These are phyloP conservation scores for Lathyrus tuberosus DNA, from an alignment of 306 rosid genomes.

Conservation along the genomic window DNA sequence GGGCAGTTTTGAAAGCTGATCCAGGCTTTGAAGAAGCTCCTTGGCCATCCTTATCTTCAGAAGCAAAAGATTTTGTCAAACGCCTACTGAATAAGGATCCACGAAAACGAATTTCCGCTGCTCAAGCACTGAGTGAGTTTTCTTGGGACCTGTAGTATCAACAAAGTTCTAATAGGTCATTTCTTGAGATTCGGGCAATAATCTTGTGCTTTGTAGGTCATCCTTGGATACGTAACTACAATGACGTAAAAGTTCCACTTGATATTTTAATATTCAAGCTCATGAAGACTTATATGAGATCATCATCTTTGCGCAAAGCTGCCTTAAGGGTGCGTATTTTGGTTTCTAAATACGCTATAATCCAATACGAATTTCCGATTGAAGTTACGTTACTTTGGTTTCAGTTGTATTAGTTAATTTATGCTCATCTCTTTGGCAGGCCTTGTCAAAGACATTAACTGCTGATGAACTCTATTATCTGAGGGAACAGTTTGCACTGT, in stretches of 20 bases:
- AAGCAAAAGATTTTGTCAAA: slow-evolving; percentile 95
- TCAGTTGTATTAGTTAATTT: slow-evolving; percentile 34
- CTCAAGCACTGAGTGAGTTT: slow-evolving; percentile 90
- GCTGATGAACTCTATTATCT: slow-evolving; percentile 86
- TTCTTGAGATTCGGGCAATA: slow-evolving; percentile 32
- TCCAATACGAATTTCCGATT: not conserved
- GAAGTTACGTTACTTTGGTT: not conserved
- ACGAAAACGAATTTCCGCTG: slow-evolving; percentile 90
- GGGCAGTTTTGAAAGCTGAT: slow-evolving; percentile 93
- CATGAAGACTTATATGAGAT: slow-evolving; percentile 81
- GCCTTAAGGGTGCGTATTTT: slow-evolving; percentile 84
- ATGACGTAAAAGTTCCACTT: slow-evolving; percentile 70
- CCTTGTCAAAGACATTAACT: slow-evolving; percentile 89
- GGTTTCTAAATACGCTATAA: slow-evolving; percentile 4
- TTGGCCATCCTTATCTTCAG: slow-evolving; percentile 86
- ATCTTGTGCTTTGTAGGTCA: slow-evolving; percentile 77
- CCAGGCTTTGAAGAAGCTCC: slow-evolving; percentile 95
- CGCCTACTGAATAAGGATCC: slow-evolving; percentile 91
- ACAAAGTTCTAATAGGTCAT: slow-evolving; percentile 29
- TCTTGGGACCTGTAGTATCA: slow-evolving; percentile 25
- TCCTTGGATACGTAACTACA: slow-evolving; percentile 86
- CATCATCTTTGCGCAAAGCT: slow-evolving; percentile 96
- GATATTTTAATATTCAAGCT: slow-evolving; percentile 86
- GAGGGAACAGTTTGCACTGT: slow-evolving; percentile 78
- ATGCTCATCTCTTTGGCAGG: slow-evolving; percentile 57